Conservation (phyloP, 257 asterid genomes). For the Vinca minor region DNA sequence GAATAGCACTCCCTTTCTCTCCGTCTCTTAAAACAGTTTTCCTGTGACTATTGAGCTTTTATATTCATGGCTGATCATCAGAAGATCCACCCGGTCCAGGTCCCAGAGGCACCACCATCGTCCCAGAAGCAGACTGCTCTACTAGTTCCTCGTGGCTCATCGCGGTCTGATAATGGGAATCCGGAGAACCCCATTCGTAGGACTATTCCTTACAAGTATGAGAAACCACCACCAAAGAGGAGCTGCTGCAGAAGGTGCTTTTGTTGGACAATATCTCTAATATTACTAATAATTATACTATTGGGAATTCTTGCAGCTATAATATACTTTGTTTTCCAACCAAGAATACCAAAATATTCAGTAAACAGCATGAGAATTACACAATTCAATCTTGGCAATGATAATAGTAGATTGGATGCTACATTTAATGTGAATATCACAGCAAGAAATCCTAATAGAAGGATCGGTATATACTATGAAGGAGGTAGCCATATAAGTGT, state of each 20-base stretch:
- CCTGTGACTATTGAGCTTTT: background rate
- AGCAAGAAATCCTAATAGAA: slow-evolving; percentile 72
- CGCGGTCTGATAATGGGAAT: slow-evolving; percentile 68
- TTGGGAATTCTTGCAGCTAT: slow-evolving; percentile 52
- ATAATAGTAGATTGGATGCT: slow-evolving; percentile 56
- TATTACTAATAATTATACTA: slow-evolving; percentile 31
- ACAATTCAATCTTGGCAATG: slow-evolving; percentile 37
- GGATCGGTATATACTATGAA: slow-evolving; percentile 74
- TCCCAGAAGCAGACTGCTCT: slow-evolving; percentile 24
- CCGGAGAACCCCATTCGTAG: slow-evolving; percentile 43
- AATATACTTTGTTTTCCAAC: slow-evolving; percentile 58
- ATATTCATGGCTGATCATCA: slow-evolving; percentile 57
- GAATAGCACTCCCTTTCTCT: background rate
- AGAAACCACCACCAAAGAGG: slow-evolving; percentile 41
- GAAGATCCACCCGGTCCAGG: slow-evolving; percentile 63
- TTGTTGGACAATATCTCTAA: slow-evolving; percentile 55
- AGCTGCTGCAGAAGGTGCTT: slow-evolving; percentile 50
- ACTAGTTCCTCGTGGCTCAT: slow-evolving; percentile 42
- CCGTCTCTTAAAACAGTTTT: too few species aligned
- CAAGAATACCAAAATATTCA: slow-evolving; percentile 67
- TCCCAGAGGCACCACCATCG: slow-evolving; percentile 27
- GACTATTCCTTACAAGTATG: slow-evolving; percentile 31
- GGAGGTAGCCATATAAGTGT: slow-evolving; percentile 65
- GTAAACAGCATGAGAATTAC: slow-evolving; percentile 61
- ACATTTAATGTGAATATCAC: slow-evolving; percentile 65